Evolutionary conservation across 164 flowering plant species (phyloP).

Genomic region (Magnolia kwangsiensis): DNA sequence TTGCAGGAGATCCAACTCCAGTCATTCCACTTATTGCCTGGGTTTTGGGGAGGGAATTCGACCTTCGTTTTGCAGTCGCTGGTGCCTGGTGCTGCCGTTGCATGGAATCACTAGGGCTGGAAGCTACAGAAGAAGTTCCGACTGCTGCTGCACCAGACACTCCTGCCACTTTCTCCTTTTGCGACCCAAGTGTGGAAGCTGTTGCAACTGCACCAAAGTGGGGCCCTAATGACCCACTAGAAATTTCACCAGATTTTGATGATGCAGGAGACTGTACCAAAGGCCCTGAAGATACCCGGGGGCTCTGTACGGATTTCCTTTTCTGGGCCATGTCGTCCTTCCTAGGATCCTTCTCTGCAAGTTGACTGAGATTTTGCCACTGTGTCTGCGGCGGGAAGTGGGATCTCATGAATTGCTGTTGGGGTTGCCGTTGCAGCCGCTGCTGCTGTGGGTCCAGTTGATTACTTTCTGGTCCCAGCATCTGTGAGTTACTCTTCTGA

Average conservation of each 20-base stretch:
- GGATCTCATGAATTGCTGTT: slow-evolving; percentile 52
- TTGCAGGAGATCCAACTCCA: slow-evolving; percentile 85
- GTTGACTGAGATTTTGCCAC: slow-evolving; percentile 65
- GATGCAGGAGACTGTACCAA: slow-evolving; percentile 80
- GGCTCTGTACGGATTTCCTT: slow-evolving; percentile 78
- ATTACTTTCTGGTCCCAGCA: slow-evolving; percentile 38
- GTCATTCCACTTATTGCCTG: slow-evolving; percentile 59
- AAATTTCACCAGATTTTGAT: slow-evolving; percentile 86
- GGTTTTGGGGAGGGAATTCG: slow-evolving; percentile 74
- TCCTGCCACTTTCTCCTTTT: slow-evolving; percentile 63
- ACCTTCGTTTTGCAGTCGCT: slow-evolving; percentile 55
- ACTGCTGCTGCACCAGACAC: slow-evolving; percentile 45
- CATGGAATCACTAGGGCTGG: slow-evolving; percentile 74
- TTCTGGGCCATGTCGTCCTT: slow-evolving; percentile 74
- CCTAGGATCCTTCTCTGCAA: slow-evolving; percentile 56
- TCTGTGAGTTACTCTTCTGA: slow-evolving; percentile 41
- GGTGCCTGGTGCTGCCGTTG: slow-evolving; percentile 72
- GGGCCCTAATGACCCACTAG: slow-evolving; percentile 71
- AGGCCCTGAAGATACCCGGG: slow-evolving; percentile 65
- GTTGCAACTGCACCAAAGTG: slow-evolving; percentile 53
- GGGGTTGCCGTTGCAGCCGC: slow-evolving; percentile 49
- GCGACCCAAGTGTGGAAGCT: slow-evolving; percentile 40
- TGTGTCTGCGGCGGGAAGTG: slow-evolving; percentile 44
- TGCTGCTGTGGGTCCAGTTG: slow-evolving; percentile 53
- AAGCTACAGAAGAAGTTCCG: slow-evolving; percentile 60